Conservation (phyloP, 768 basidiomycete genomes). For the Pulveroboletus sp. region DNA sequence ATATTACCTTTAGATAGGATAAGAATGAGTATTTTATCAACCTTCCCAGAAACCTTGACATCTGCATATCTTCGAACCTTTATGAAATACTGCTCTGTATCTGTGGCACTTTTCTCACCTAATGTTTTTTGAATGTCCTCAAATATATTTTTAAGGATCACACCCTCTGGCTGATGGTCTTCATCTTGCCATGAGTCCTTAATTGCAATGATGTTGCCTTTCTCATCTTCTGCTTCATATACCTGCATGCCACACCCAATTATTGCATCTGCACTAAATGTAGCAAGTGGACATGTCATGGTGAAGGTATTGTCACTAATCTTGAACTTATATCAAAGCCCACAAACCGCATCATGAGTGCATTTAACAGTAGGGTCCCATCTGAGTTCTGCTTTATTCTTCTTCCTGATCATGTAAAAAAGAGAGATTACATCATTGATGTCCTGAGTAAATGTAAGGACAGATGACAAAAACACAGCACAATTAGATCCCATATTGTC, state of each 20-base stretch:
- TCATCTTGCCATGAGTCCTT: conserved; percentile 8
- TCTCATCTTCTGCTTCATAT: conserved; percentile 1
- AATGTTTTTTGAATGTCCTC: not conserved
- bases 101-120: too few relatives aligned
- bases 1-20: too few relatives aligned
- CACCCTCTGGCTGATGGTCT: not conserved
- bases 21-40: too few relatives aligned
- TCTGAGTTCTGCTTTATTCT: not conserved
- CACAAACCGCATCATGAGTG: not conserved
- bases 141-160: not conserved
- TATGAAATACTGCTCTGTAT: too few relatives aligned
- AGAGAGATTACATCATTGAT: conserved; percentile 4
- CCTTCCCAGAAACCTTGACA: too few relatives aligned
- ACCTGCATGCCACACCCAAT: not conserved
- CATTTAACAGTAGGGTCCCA: conserved; percentile 8
- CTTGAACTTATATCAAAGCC: conserved; percentile 1
- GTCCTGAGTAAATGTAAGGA: not conserved
- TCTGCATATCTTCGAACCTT: too few relatives aligned
- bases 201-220: not conserved
- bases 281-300: conserved; percentile 1
- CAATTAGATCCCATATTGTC: not conserved
- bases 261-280: not conserved
- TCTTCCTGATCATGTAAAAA: conserved; percentile 1
- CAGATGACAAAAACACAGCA: not conserved
- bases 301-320: not conserved